phyloP scores from a whole-genome alignment of 2,329 filamentous ascomycete species.

The Diplodia intermedia region DNA sequence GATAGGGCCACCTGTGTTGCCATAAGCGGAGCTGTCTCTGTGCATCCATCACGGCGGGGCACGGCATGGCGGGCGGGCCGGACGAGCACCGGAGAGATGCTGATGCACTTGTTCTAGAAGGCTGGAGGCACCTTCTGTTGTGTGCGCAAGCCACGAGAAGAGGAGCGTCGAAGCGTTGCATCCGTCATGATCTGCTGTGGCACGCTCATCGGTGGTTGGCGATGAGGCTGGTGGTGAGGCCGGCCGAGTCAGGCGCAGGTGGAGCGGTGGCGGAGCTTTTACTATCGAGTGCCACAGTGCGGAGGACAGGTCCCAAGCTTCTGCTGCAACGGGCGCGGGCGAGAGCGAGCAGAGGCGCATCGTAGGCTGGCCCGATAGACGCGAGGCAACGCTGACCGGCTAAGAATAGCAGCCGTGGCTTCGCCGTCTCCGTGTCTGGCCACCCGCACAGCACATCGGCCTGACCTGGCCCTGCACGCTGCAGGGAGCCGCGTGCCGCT shows the following conservation, averaged over 20 bases:
- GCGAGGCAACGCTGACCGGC: neutral
- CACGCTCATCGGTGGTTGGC: neutral
- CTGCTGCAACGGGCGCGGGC: neutral
- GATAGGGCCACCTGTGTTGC: neutral
- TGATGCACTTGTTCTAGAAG: neutral
- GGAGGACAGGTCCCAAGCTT: conserved; percentile 9
- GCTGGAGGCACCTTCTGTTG: neutral
- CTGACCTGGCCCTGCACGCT: neutral
- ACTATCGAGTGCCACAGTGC: conserved; percentile 1
- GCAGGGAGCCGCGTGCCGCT: neutral
- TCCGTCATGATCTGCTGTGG: neutral
- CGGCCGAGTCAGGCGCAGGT: conserved; percentile 17
- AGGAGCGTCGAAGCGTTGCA: neutral
- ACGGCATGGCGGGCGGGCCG: neutral
- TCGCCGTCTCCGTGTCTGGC: neutral
- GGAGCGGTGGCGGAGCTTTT: conserved; percentile 10
- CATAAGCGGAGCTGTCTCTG: neutral
- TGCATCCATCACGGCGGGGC: conserved; percentile 13
- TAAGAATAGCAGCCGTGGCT: conserved; percentile 6
- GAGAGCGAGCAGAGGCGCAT: neutral
- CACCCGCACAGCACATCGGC: neutral
- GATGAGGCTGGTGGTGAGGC: conserved; percentile 16
- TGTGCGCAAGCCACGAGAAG: conserved; percentile 19
- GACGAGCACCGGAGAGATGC: neutral
- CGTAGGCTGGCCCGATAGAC: neutral